Conservation (phyloP, 805 yeast genomes). For the Suhomyces kilbournensis region DNA sequence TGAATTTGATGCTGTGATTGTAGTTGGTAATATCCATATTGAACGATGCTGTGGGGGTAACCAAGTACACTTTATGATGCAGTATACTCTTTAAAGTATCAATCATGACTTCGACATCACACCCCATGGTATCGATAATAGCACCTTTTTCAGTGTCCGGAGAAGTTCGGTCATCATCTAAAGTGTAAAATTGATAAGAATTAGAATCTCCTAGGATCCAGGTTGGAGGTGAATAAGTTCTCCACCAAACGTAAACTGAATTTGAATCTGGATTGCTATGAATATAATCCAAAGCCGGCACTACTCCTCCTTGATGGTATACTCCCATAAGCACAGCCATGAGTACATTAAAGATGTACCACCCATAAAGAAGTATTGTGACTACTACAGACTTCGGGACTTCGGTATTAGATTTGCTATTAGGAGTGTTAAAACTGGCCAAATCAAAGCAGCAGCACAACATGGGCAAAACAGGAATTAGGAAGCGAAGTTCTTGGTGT, state of each 20-base stretch:
- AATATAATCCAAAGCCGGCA: slow-evolving; percentile 56
- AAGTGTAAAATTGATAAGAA: slow-evolving; percentile 13
- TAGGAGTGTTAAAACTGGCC: slow-evolving; percentile 17
- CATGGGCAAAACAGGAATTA: slow-evolving; percentile 76
- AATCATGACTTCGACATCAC: slow-evolving; percentile 23
- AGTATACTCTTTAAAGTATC: slow-evolving; percentile 13
- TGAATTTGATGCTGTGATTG: slow-evolving; percentile 8
- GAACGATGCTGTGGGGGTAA: slow-evolving; percentile 42
- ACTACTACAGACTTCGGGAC: slow-evolving; percentile 9
- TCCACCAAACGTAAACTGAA: slow-evolving; percentile 79
- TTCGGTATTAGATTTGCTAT: neutral
- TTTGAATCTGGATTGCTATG: slow-evolving; percentile 6
- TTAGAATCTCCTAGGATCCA: slow-evolving; percentile 56
- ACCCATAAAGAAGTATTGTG: slow-evolving; percentile 31
- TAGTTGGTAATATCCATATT: slow-evolving; percentile 12
- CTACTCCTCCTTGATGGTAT: slow-evolving; percentile 87
- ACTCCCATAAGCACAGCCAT: slow-evolving; percentile 71
- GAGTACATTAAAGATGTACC: slow-evolving; percentile 63
- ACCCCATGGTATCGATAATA: slow-evolving; percentile 51
- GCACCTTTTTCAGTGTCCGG: slow-evolving; percentile 10
- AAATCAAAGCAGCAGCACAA: slow-evolving; percentile 56
- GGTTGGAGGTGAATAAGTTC: slow-evolving; percentile 89
- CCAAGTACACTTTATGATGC: slow-evolving; percentile 18
- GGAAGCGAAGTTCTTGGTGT: slow-evolving; percentile 92
- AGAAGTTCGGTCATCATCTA: slow-evolving; percentile 11